These are phyloP conservation scores for Plasmodium berghei DNA, from an alignment of 169 alveolate genomes.

Conservation along the genomic window DNA sequence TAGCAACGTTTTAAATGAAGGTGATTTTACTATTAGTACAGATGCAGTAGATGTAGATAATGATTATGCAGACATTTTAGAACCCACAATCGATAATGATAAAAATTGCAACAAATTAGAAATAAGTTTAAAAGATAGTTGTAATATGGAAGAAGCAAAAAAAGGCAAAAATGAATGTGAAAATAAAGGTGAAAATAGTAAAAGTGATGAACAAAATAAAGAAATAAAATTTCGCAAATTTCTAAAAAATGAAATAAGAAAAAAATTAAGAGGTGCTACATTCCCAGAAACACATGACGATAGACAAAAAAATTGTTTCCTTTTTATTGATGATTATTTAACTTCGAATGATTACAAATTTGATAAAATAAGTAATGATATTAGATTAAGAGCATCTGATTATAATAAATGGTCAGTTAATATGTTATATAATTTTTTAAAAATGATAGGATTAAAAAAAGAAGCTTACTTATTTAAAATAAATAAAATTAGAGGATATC, in stretches of 20 bases:
- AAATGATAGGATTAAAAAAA: slow-evolving; percentile 71
- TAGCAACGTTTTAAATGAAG: background rate
- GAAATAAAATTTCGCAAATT: slow-evolving; percentile 1
- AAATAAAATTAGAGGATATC: slow-evolving; percentile 71
- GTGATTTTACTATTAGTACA: background rate
- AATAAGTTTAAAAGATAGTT: background rate
- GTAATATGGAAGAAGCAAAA: background rate
- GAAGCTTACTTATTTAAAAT: slow-evolving; percentile 73
- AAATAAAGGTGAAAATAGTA: no score
- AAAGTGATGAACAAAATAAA: background rate
- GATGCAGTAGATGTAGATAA: background rate
- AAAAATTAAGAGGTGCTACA: slow-evolving; percentile 47
- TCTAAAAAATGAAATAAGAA: slow-evolving; percentile 4
- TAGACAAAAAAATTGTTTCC: slow-evolving; percentile 71
- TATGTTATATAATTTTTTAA: slow-evolving; percentile 69
- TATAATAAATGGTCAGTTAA: slow-evolving; percentile 74
- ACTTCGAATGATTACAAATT: slow-evolving; percentile 55
- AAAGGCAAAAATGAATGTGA: no score
- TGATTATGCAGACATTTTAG: background rate
- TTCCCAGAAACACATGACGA: slow-evolving; percentile 76
- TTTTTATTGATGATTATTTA: slow-evolving; percentile 74
- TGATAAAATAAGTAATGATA: slow-evolving; percentile 47
- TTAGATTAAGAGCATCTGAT: slow-evolving; percentile 75
- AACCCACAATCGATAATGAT: background rate
- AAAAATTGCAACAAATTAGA: background rate